Percentiles rank a stretch among this genome's conserved stretches.
phyloP scores from a whole-genome alignment of 148 eudicot genomes.

The Hydrangea macrophylla region DNA sequence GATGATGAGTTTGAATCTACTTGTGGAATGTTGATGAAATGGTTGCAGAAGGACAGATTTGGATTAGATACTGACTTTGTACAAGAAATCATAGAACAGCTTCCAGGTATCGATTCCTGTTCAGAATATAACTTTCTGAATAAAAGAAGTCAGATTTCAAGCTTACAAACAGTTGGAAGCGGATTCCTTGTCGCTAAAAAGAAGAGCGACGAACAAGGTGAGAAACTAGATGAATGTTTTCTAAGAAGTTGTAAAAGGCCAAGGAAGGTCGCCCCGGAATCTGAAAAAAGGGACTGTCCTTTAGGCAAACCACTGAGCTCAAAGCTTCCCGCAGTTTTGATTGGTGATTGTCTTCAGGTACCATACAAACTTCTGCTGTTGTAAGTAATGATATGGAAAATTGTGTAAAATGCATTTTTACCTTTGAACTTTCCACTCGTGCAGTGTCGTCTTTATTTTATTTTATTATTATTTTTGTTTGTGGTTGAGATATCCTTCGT shows the following conservation, averaged over 20 bases:
- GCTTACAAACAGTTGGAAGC: slow-evolving; percentile 38
- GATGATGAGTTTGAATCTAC: slow-evolving; percentile 21
- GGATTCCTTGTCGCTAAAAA: slow-evolving; percentile 38
- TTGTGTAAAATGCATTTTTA: too few relatives aligned
- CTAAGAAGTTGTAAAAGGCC: slow-evolving; percentile 22
- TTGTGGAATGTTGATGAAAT: slow-evolving; percentile 28
- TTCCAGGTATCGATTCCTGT: slow-evolving; percentile 40
- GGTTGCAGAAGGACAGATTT: slow-evolving; percentile 51
- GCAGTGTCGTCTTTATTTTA: too few relatives aligned
- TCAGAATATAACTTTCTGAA: slow-evolving; percentile 32
- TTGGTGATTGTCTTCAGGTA: slow-evolving; percentile 61
- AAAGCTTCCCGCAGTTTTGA: slow-evolving; percentile 39
- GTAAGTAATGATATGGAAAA: background rate
- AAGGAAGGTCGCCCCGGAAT: slow-evolving; percentile 17
- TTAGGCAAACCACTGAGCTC: slow-evolving; percentile 37
- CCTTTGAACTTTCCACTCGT: too few relatives aligned
- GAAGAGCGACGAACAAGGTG: slow-evolving; percentile 13
- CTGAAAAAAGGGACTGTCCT: slow-evolving; percentile 25
- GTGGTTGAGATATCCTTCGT: too few relatives aligned
- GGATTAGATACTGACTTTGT: slow-evolving; percentile 49
- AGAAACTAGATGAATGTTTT: slow-evolving; percentile 9
- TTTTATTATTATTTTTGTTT: too few relatives aligned
- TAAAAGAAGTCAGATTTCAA: slow-evolving; percentile 30
- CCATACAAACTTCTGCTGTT: background rate
- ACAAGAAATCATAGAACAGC: slow-evolving; percentile 51